These are phyloP conservation scores for Monosporascus sp. DNA, from an alignment of 2,329 filamentous ascomycete species.

Conservation along the genomic window DNA sequence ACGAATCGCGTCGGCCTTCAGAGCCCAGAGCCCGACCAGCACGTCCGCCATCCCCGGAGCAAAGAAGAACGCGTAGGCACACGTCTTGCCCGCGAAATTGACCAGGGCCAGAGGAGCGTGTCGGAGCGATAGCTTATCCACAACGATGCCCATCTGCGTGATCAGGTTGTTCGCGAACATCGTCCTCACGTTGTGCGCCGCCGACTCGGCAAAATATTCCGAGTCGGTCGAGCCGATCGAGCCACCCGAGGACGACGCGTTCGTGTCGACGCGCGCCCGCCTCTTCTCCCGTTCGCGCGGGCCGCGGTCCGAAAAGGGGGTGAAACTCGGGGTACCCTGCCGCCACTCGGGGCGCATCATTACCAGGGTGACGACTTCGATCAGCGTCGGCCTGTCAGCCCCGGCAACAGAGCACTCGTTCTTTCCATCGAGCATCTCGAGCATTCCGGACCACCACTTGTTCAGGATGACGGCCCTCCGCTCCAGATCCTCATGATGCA, in stretches of 20 bases:
- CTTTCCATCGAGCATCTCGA: conserved; percentile 72
- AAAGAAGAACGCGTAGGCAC: conserved; percentile 90
- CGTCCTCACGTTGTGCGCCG: conserved; percentile 82
- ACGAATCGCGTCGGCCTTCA: conserved; percentile 62
- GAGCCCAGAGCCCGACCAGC: conserved; percentile 73
- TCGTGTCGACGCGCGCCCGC: conserved; percentile 44
- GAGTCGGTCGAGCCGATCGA: conserved; percentile 55
- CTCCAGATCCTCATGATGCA: conserved; percentile 79
- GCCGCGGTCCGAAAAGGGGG: conserved; percentile 53
- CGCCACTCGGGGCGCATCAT: conserved; percentile 91
- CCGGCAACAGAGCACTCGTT: conserved; percentile 66
- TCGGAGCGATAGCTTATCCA: conserved; percentile 80
- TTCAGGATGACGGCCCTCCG: conserved; percentile 73
- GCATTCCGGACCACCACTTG: conserved; percentile 81
- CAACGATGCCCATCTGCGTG: conserved; percentile 78
- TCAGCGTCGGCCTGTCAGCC: conserved; percentile 73
- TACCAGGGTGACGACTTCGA: conserved; percentile 73
- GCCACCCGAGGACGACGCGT: conserved; percentile 54
- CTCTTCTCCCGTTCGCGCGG: conserved; percentile 39
- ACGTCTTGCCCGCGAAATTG: conserved; percentile 83
- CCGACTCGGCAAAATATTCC: conserved; percentile 54
- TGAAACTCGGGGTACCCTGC: conserved; percentile 61
- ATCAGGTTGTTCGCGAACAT: conserved; percentile 80
- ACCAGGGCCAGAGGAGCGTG: conserved; percentile 63
- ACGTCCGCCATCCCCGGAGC: conserved; percentile 82